Base-by-base conservation (phyloP, 2,329 filamentous ascomycete genomes). In the Pleoardoris graminearum region DNA sequence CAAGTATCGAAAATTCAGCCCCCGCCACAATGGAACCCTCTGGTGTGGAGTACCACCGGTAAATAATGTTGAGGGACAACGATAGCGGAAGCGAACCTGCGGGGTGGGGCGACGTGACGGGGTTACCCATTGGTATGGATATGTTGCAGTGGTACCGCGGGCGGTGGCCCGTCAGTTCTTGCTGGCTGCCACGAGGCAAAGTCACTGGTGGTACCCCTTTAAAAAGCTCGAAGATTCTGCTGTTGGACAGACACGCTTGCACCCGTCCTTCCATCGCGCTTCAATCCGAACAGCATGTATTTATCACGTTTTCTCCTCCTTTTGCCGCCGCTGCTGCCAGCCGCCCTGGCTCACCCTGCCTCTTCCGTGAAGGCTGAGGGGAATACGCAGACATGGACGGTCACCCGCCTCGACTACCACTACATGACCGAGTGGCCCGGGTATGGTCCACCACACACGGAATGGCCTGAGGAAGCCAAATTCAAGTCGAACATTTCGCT, bases 391-490 rank as follows among this genome's bases (percentile, higher is more conserved):
- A 45, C 30, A 7, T 35, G 42, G 42, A 45, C 29, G 2, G 19
- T 45, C 11, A 45, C 42, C 30, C 42, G 29, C 30, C 42, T 45
- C n/a, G 29, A 35, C 30, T 45, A 45, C 30, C 30, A 45, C 19
- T 45, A 23, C 42, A 45, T 45, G 42, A 33, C 42, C 4, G 12
- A n/a, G 4, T 17, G 19, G 3, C 43, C 43, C 4, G 43, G 43
- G 12, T 35, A 36, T 21, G 43, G 43, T 14, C 43, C 43, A 2
- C 43, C 30, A 14, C 30, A 46, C 16, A 46, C n/a, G 14, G 23
- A n/a, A 25, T 46, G 43, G 30, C 30, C 43, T 14, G 30, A 16
- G 2, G 19, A 6, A 3, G 4, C 12, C 19, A 12, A 25, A 7
- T 46, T 46, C 21, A 25, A 35, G 5, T 23, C 43, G 10, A 35